Conservation (phyloP, 2,329 filamentous ascomycete species). For the Colletotrichum lupini region DNA sequence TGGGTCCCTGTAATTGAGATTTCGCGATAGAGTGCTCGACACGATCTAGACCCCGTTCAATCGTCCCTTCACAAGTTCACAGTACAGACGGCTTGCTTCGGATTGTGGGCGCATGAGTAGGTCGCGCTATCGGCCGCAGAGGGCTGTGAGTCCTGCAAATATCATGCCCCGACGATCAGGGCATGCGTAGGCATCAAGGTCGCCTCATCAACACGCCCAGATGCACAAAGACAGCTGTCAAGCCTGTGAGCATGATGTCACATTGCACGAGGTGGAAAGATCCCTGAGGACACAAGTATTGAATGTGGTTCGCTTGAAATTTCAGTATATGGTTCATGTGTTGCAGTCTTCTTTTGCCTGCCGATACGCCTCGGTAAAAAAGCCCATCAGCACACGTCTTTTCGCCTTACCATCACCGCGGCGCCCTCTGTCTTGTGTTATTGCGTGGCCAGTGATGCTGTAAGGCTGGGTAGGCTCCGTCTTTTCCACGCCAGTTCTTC, state of each 20-base stretch:
- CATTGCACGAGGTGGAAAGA: constrained; percentile 1
- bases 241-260: constrained; percentile 1
- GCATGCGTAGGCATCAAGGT: not conserved
- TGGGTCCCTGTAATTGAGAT: not conserved
- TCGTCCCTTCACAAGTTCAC: not conserved
- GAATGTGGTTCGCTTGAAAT: constrained; percentile 24
- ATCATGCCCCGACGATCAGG: not conserved
- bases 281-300: not conserved
- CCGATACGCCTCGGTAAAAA: constrained; percentile 55
- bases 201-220: not conserved
- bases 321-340: constrained; percentile 33
- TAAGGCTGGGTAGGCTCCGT: not conserved
- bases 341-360: constrained; percentile 50
- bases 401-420: not conserved
- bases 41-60: constrained; percentile 16
- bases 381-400: constrained; percentile 46
- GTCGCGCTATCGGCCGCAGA: constrained; percentile 15
- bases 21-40: not conserved
- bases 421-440: constrained; percentile 23
- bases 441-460: constrained; percentile 7
- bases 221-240: not conserved
- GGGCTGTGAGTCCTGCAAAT: constrained; percentile 18
- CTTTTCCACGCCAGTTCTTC: not conserved
- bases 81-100: not conserved
- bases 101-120: constrained; percentile 1